Base-by-base conservation (phyloP, 768 basidiomycete species). In the Dentipellis sp. region DNA sequence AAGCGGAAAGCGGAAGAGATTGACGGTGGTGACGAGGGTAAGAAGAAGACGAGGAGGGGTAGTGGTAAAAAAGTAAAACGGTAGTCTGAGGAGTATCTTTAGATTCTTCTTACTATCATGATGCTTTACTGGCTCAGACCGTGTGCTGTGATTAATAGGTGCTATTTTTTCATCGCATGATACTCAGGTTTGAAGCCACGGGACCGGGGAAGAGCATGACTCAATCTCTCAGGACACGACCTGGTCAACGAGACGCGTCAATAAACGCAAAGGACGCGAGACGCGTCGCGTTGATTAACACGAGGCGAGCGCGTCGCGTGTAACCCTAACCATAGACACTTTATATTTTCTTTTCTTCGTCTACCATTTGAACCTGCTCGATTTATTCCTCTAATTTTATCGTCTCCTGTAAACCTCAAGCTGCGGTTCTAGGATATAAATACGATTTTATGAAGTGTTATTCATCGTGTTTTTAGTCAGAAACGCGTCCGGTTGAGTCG, bases 1-100 rank as follows among this genome's bases (percentile, higher is more conserved):
- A 88, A 90, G 65, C 74, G 86, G 63, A 90, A 88, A 70, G 74
- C 73, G 52, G 72, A 69, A 37, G 67, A 69, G 10, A 69, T 68
- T 11, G 69, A 71, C 14, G 76, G 71, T 21, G 71, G 29, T 1
- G n/a, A 67, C 12, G 62, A 59, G 21, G 69, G 67, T 22, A 66
- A 50, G 16, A 68, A 71, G 22, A 78, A 71, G 53, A 55, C 80
- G 69, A 84, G 82, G 63, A 67, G 71, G 58, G 75, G 77, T 29
- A 6, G 29, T 29, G 29, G 29, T 14, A 78, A 77, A 63, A 77
- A 76, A 63, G 58, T 60, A 52, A 75, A 69, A 60, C 67, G 70
- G 56, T 71, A 57, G 58, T 6, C 29, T 29, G 29, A 29, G 29
- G 29, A 29, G 29, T 29, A 29, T 29, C 29, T 6, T 29, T 29